These are phyloP conservation scores for Eimeria necatrix DNA, from an alignment of 169 alveolate species.

Conservation along the genomic window DNA sequence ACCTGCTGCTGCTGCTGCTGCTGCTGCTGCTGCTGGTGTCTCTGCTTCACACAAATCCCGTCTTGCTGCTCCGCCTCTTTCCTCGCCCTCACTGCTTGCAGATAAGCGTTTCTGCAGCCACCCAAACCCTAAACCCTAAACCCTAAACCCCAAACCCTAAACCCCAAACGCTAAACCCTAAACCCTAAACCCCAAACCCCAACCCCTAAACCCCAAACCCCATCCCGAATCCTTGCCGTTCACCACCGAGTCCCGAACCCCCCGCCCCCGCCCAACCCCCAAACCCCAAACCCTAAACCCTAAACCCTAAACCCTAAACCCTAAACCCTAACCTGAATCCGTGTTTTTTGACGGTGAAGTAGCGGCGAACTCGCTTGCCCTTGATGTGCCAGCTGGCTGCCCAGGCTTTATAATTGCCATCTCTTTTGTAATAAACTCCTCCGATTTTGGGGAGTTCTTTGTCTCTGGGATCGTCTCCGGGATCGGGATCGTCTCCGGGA, in stretches of 20 bases:
- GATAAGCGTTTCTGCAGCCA: slow-evolving; percentile 58
- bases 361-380: slow-evolving; percentile 67
- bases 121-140: not conserved
- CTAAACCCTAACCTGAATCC: slow-evolving; percentile 76
- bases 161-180: no score
- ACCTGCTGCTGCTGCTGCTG: not conserved
- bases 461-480: slow-evolving; percentile 19
- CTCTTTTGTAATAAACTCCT: slow-evolving; percentile 73
- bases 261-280: no score
- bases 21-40: slow-evolving; percentile 33
- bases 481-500: not conserved
- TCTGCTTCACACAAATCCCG: slow-evolving; percentile 73
- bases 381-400: slow-evolving; percentile 80
- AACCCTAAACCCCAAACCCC: no score
- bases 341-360: slow-evolving; percentile 73
- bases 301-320: no score
- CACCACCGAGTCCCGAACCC: not conserved
- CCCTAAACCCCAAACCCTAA: no score
- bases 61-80: slow-evolving; percentile 70
- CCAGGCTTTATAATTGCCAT: slow-evolving; percentile 77
- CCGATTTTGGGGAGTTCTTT: slow-evolving; percentile 65
- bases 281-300: no score
- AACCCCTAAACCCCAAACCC: no score
- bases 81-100: slow-evolving; percentile 64
- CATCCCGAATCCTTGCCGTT: no score